Conservation (phyloP, 2,329 filamentous ascomycete genomes). For the Epichloe festucae region DNA sequence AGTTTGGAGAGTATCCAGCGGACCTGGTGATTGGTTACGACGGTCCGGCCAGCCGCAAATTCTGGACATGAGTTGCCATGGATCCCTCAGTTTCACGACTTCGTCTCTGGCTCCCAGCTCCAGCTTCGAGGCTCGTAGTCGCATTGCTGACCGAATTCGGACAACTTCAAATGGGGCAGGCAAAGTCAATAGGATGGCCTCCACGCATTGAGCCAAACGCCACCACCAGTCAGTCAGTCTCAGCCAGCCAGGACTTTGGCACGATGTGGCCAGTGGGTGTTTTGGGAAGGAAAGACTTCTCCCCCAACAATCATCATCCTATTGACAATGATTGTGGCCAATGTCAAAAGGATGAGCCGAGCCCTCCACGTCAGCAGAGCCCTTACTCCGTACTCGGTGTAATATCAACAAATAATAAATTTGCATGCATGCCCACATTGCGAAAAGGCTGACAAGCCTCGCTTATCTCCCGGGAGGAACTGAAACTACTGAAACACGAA, state of each 20-base stretch:
- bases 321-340: background rate
- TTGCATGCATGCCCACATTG: background rate
- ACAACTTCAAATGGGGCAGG: background rate
- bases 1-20: too few species aligned
- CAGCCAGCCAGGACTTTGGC: background rate
- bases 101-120: background rate
- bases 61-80: too few species aligned
- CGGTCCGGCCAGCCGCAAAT: background rate
- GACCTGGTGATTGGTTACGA: background rate
- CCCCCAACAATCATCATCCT: background rate
- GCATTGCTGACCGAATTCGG: background rate
- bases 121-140: background rate
- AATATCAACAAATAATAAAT: too few species aligned
- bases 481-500: constrained; percentile 1
- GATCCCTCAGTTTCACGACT: background rate
- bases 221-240: background rate
- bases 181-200: background rate
- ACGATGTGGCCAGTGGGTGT: too few species aligned
- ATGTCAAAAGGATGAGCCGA: background rate
- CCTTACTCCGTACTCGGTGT: background rate
- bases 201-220: background rate
- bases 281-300: background rate
- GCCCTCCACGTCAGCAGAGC: background rate
- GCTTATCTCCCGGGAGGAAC: background rate
- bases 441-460: background rate